A percentile compares a stretch with the other conserved stretches of the same genome.
These are phyloP conservation scores for Scheffersomyces insectosa DNA, from an alignment of 1,139 yeast species.

Conservation along the genomic window DNA sequence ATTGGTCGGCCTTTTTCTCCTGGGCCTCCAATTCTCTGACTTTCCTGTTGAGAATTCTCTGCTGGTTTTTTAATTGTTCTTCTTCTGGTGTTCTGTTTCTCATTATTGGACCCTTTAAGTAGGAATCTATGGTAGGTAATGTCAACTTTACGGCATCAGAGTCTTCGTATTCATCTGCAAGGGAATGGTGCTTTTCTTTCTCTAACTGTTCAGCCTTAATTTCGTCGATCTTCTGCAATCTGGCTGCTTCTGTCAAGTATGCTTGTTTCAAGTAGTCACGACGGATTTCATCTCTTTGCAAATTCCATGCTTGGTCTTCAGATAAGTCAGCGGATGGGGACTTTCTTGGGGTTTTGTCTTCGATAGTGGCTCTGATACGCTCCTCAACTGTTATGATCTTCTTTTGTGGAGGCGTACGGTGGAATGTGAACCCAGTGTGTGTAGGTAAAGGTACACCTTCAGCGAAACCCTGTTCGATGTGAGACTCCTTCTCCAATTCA, in stretches of 20 bases:
- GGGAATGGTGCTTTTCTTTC: slow-evolving; percentile 27
- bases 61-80: slow-evolving; percentile 35
- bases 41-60: slow-evolving; percentile 38
- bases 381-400: slow-evolving; percentile 59
- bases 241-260: slow-evolving; percentile 52
- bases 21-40: slow-evolving; percentile 30
- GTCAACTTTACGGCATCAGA: slow-evolving; percentile 59
- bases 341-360: slow-evolving; percentile 38
- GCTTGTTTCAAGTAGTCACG: slow-evolving; percentile 70
- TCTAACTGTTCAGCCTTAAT: slow-evolving; percentile 27
- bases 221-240: slow-evolving; percentile 29
- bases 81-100: slow-evolving; percentile 73
- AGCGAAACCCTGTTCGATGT: slow-evolving; percentile 66
- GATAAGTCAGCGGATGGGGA: slow-evolving; percentile 38
- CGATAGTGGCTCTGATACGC: slow-evolving; percentile 55
- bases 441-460: slow-evolving; percentile 73
- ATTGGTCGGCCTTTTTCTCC: slow-evolving; percentile 51
- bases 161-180: slow-evolving; percentile 24
- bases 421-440: slow-evolving; percentile 48
- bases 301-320: slow-evolving; percentile 53
- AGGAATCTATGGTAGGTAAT: slow-evolving; percentile 75
- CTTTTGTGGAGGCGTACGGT: slow-evolving; percentile 47
- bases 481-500: slow-evolving; percentile 42
- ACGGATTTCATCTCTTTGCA: slow-evolving; percentile 66
- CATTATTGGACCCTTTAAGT: slow-evolving; percentile 69